phyloP scores from a whole-genome alignment of 176 grass and related monocot genomes.

The Microstegium vimineum region DNA sequence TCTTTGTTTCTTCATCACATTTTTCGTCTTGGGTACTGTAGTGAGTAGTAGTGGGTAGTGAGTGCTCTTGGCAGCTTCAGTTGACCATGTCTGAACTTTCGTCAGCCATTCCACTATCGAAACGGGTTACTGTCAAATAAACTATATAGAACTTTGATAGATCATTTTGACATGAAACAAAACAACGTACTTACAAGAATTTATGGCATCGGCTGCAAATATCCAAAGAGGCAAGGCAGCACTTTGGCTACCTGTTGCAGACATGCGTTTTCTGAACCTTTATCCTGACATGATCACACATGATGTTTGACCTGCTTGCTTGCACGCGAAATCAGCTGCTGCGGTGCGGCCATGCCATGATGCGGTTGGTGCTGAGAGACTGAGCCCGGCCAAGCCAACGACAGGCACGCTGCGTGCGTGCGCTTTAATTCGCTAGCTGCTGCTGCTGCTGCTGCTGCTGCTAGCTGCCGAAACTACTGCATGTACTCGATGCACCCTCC shows the following conservation, averaged over 20 bases:
- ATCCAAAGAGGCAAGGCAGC: neutral
- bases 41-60: neutral
- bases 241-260: neutral
- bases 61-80: neutral
- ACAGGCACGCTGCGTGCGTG: conserved; percentile 22
- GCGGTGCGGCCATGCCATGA: neutral
- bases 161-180: neutral
- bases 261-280: neutral
- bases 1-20: neutral
- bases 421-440: neutral
- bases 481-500: neutral
- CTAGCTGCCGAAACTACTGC: neutral
- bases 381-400: conserved; percentile 7
- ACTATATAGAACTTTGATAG: neutral
- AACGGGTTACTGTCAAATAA: neutral
- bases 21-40: neutral
- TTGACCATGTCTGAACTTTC: neutral
- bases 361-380: conserved; percentile 21
- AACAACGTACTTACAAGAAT: neutral
- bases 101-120: neutral
- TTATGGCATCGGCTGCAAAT: too few relatives aligned
- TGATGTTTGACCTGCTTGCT: conserved; percentile 43
- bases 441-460: too few relatives aligned
- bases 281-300: conserved; percentile 7
- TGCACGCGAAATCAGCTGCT: conserved; percentile 25